A percentile compares a stretch with the other conserved stretches of the same genome.
phyloP scores from a whole-genome alignment of 257 asterid species.

The Gynochthodes officinalis region DNA sequence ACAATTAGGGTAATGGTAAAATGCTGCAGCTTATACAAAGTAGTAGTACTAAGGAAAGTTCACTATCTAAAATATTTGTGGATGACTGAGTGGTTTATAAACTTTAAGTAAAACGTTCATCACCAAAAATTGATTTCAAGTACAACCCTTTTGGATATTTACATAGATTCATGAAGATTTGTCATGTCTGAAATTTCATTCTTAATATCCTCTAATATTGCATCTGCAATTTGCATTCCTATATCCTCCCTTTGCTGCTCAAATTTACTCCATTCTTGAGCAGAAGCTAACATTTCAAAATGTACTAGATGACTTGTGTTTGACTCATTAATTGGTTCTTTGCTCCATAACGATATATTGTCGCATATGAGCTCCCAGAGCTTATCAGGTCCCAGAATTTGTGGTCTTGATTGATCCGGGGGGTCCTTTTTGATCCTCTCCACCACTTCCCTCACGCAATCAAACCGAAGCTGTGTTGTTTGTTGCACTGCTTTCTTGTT shows the following conservation, averaged over 20 bases:
- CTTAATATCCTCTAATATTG: conserved; percentile 49
- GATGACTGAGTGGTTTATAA: no score
- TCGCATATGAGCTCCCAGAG: conserved; percentile 59
- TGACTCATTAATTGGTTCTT: conserved; percentile 45
- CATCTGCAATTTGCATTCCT: conserved; percentile 43
- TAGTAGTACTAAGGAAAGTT: no score
- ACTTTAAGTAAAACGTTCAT: background rate
- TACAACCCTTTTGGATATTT: conserved; percentile 5
- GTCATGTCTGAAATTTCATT: conserved; percentile 35
- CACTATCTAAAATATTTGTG: no score
- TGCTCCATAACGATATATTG: conserved; percentile 68
- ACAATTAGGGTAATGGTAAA: background rate
- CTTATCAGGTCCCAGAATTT: conserved; percentile 55
- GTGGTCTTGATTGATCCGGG: conserved; percentile 28
- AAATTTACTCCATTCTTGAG: conserved; percentile 36
- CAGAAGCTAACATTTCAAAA: conserved; percentile 36
- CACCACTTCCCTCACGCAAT: conserved; percentile 56
- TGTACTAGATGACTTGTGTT: conserved; percentile 31
- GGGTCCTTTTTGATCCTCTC: conserved; percentile 34
- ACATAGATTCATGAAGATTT: background rate
- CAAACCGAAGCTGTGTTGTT: conserved; percentile 52
- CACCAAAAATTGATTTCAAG: background rate
- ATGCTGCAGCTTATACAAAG: no score
- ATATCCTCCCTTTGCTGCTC: conserved; percentile 30
- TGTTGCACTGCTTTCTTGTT: conserved; percentile 59